Evolutionary conservation across 108 stramenopile species (phyloP), one percentile per base, ranked within the genome.

Genomic region (Asterionellopsis glacialis): DNA sequence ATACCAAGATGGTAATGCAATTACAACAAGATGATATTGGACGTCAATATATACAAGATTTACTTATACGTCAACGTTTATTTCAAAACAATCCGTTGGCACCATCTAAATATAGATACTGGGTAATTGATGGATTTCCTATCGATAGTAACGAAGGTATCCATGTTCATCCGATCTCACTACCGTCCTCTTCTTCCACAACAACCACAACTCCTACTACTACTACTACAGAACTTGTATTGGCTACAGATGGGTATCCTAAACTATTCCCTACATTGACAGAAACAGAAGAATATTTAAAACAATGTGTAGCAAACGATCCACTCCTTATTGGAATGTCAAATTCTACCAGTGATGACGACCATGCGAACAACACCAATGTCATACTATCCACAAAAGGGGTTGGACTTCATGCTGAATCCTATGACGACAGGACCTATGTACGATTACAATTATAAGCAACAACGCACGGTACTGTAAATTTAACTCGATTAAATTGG

Each of bases 161-260:
- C 9, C 25, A 27, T 23, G 11, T 54, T 33, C 33, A 23, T 54
- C 15, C 25, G 53, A 9, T 27, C 2, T 54, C 9, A 33, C 33
- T 33, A 33, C 33, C 33, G 7, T 7, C 33, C 7, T 33, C 33
- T 33, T 33, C 5, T 33, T 33, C 33, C 33, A 33, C 33, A 33
- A 33, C 33, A 7, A 7, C 5, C 2, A 33, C 33, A 33, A 33
- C 33, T 2, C 7, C 7, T 33, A 4, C 53, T 22, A 19, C 10
- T 18, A 11, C 13, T 11, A 19, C 18, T 6, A 26, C 22, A 4
- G 24, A 54, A 27, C 9, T 54, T 16, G 11, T 54, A 26, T 54
- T 54, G 25, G 53, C 53, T 7, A 22, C 53, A 27, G 53, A 54
- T 54, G 53, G 53, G 2, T 54, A 54, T 27, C 53, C 53, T 11